Base-by-base conservation (phyloP, 176 grass and related monocot genomes). In the Aechmea fasciata region DNA sequence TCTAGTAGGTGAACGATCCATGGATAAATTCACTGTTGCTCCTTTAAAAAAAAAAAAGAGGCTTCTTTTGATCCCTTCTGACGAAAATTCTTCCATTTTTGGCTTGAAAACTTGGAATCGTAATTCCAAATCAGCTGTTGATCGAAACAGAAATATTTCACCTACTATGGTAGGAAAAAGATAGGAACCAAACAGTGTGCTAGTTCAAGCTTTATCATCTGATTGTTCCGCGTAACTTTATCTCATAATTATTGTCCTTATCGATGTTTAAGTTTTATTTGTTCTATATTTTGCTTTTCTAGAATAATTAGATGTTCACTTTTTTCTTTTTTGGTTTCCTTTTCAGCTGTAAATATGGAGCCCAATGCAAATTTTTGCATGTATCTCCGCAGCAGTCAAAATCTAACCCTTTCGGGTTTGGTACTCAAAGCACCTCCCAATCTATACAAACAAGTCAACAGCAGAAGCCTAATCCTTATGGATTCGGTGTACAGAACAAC, bases 281-380 rank as follows among this genome's bases (percentile, higher is more conserved):
- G 47, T 67, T 25, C 24, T 23, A 10, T 50, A 3, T 65, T 49
- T 47, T 79, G n/a, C 51, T 52, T 54, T 49, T 66, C 13, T 61
- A 72, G 75, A 62, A 41, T 41, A 41, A 41, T 41, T 41, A 13
- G 2, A 25, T 47, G 19, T 63, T 19, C 23, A 17, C 3, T 77
- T 69, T 48, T 63, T 53, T 23, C 22, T 23, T 52, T 57, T 81
- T 63, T 1, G 13, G 29, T 68, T 71, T 73, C 50, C 83, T 74
- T 64, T 69, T 47, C 75, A 97, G 93, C 53, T 97, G 89, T 77
- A 84, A 76, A 71, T 97, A 83, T 79, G 93, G 93, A 51, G 84
- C 77, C 5, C 80, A 89, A 33, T 97, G 93, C 54, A 92, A 77
- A 81, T 97, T 71, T 69, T 68, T 73, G 69, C 93, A 97, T 77